Conservation (phyloP, 2,329 filamentous ascomycete species). For the Tolypocladium amazonense region DNA sequence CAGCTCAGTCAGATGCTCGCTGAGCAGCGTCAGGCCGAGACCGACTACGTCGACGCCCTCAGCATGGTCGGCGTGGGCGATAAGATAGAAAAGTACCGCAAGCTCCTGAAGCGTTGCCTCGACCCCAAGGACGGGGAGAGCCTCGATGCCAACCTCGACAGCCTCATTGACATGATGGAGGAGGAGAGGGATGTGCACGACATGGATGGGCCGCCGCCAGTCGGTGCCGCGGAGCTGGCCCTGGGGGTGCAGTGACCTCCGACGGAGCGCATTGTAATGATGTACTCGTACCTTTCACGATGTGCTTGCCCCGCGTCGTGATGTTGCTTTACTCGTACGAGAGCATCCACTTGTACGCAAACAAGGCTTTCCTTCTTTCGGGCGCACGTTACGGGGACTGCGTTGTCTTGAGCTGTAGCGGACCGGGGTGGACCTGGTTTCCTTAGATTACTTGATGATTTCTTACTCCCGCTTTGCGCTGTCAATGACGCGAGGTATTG, state of each 20-base stretch:
- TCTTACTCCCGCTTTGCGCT: neutral
- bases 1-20: conserved; percentile 45
- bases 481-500: neutral
- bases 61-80: conserved; percentile 61
- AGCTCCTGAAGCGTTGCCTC: conserved; percentile 57
- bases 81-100: conserved; percentile 63
- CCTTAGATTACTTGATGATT: neutral
- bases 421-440: neutral
- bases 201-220: conserved; percentile 16
- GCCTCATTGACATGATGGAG: conserved; percentile 52
- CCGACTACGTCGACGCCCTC: conserved; percentile 58
- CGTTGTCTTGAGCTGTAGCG: neutral
- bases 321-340: neutral
- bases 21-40: conserved; percentile 52
- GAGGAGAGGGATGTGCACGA: conserved; percentile 42
- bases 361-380: neutral
- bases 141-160: conserved; percentile 54
- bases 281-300: neutral
- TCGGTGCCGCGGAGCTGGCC: conserved; percentile 15
- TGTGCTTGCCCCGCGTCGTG: neutral
- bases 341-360: neutral
- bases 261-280: neutral
- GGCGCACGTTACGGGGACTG: neutral
- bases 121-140: conserved; percentile 56
- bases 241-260: conserved; percentile 1